Base-by-base conservation (phyloP, 164 flowering plant genomes). In the Sextonia rubra region DNA sequence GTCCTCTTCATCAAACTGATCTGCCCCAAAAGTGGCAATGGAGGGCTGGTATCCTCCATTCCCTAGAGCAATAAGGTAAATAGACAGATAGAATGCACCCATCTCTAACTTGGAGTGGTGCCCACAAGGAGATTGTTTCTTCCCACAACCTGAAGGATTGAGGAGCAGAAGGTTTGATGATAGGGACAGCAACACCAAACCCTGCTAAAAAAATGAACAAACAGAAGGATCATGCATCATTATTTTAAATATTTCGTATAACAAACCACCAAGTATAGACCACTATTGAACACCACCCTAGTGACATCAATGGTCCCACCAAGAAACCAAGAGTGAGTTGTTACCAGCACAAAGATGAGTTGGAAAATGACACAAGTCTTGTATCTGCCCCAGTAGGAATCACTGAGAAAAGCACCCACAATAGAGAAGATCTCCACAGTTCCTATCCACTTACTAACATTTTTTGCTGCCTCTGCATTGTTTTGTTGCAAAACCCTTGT, bases 361-460 rank as follows among this genome's bases (percentile, higher is more conserved):
- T 93, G 97, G 68, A 93, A 93, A 56, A 93, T 80, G 62, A 91
- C 94, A 77, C 97, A 91, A 18, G 97, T 91, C 75, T 88, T 93
- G 87, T 82, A 91, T 79, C 98, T 75, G 68, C 98, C 98, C 98
- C 98, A 93, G 74, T 93, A 93, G 47, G 98, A 90, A 68, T 93
- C 98, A 32, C 98, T 93, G 48, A 91, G 89, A 75, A 93, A 93
- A 6, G 98, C 98, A 4, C 97, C 98, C 2, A 92, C 79, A 2
- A 93, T 91, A n/a, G 98, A 93, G 88, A 89, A 93, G 69, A 93
- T 86, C 75, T 93, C 90, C 73, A 90, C 95, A 2, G 98, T 91
- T 71, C 98, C 98, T 2, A 95, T 93, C 98, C 98, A 93, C 80
- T 91, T 93, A 86, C 98, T 93, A 2, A 91, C 97, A 67, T 78